Evolutionary conservation across 805 yeast genomes (phyloP).

Genomic region (Cyberlindnera veronae): DNA sequence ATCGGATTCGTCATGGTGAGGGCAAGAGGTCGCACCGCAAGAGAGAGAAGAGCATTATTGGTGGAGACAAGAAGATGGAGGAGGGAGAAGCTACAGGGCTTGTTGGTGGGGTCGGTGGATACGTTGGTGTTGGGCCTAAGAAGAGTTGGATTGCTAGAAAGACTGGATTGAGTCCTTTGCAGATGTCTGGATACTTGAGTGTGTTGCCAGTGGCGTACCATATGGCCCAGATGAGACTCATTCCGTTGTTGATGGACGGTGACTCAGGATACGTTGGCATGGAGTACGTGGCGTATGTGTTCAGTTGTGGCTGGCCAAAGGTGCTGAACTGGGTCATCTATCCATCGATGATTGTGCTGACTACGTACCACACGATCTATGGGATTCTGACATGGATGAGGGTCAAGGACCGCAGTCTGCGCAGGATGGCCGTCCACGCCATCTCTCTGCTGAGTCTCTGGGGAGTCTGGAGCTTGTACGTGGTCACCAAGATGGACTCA

Average conservation of each 20-base stretch:
- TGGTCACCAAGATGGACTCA: constrained; percentile 7
- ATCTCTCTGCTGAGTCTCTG: constrained; percentile 36
- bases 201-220: constrained; percentile 46
- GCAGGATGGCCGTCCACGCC: constrained; percentile 41
- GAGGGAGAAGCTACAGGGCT: constrained; percentile 48
- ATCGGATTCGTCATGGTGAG: constrained; percentile 25
- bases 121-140: constrained; percentile 53
- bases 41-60: constrained; percentile 15
- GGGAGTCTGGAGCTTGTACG: constrained; percentile 36
- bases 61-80: not conserved
- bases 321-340: constrained; percentile 31
- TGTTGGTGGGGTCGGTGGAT: constrained; percentile 53
- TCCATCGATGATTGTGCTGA: constrained; percentile 33
- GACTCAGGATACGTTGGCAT: constrained; percentile 57
- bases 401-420: constrained; percentile 36
- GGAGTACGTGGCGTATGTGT: constrained; percentile 44
- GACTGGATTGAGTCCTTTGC: constrained; percentile 52
- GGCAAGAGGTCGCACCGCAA: constrained; percentile 21
- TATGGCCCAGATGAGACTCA: constrained; percentile 41
- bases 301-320: constrained; percentile 29
- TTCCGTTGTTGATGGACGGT: constrained; percentile 57
- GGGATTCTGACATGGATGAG: constrained; percentile 50
- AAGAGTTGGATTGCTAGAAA: constrained; percentile 40
- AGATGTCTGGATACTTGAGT: constrained; percentile 57
- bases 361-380: constrained; percentile 50